A percentile compares a stretch with the other conserved stretches of the same genome.
Evolutionary conservation across 768 basidiomycete genomes (phyloP).

Genomic region (Dacryopinax primogenitus): DNA sequence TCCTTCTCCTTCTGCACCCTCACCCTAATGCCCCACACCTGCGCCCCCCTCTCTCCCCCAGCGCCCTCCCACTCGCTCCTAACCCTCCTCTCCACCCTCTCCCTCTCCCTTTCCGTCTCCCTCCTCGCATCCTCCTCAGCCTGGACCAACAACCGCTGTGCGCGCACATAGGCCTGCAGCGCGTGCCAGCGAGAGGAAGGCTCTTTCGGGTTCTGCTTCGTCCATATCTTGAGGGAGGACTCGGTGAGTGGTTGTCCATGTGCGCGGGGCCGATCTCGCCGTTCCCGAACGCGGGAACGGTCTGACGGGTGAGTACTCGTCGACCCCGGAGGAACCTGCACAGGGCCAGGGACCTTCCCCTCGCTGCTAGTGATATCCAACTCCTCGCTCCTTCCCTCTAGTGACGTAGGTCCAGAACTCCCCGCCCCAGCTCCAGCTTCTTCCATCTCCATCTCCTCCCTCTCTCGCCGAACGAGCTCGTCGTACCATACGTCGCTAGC

Average conservation of each 20-base stretch:
- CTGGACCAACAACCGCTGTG: conserved; percentile 67
- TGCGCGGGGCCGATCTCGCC: conserved; percentile 28
- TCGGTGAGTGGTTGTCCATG: conserved; percentile 60
- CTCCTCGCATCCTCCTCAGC: conserved; percentile 70
- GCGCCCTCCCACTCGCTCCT: conserved; percentile 70
- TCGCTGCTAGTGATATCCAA: conserved; percentile 16
- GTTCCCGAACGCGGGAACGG: too few species aligned
- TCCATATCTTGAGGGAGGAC: conserved; percentile 68
- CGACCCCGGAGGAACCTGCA: conserved; percentile 27
- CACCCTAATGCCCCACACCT: neutral
- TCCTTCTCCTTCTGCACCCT: neutral
- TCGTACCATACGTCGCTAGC: conserved; percentile 72
- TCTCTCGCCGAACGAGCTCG: conserved; percentile 60
- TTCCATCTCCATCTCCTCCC: conserved; percentile 42
- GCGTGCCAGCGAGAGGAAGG: conserved; percentile 75
- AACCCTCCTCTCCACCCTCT: conserved; percentile 59
- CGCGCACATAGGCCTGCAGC: conserved; percentile 64
- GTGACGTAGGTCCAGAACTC: conserved; percentile 14
- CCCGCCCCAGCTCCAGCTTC: neutral
- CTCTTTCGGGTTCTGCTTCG: conserved; percentile 74
- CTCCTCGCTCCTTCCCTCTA: conserved; percentile 9
- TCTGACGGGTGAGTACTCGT: conserved; percentile 27
- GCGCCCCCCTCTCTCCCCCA: too few species aligned
- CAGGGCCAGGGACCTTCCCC: conserved; percentile 22
- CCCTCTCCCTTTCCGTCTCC: conserved; percentile 64